Conservation (phyloP, 768 basidiomycete species). For the Mycena vitilis region DNA sequence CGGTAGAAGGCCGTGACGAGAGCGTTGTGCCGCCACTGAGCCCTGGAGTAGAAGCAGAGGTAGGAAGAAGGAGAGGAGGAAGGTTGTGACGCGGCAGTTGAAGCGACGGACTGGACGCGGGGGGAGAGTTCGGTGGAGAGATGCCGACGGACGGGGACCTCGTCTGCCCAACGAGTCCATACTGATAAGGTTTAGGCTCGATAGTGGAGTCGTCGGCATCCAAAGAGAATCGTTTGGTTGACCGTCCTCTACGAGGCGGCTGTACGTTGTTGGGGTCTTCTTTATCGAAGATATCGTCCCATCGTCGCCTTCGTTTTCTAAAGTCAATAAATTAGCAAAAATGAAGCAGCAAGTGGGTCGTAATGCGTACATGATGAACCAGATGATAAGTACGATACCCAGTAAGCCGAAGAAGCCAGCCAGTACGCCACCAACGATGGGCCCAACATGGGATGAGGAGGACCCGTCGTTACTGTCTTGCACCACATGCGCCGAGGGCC, state of each 20-base stretch:
- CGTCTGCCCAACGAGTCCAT: slow-evolving; percentile 68
- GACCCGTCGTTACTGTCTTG: slow-evolving; percentile 30
- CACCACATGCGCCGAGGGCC: slow-evolving; percentile 33
- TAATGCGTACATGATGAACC: slow-evolving; percentile 61
- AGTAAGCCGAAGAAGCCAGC: slow-evolving; percentile 67
- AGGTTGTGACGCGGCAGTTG: slow-evolving; percentile 40
- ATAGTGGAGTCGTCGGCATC: slow-evolving; percentile 34
- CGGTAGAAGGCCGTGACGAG: slow-evolving; percentile 59
- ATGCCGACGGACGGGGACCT: slow-evolving; percentile 50
- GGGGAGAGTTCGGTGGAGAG: slow-evolving; percentile 45
- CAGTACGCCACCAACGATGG: slow-evolving; percentile 65
- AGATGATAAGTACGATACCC: slow-evolving; percentile 56
- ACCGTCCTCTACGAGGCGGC: slow-evolving; percentile 31
- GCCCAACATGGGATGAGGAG: slow-evolving; percentile 49
- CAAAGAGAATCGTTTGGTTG: slow-evolving; percentile 45
- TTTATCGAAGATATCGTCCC: slow-evolving; percentile 66
- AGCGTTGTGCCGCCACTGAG: slow-evolving; percentile 38
- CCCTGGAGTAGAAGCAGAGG: slow-evolving; percentile 40
- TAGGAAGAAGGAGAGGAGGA: slow-evolving; percentile 44
- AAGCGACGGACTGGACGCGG: slow-evolving; percentile 26
- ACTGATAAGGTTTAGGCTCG: slow-evolving; percentile 69
- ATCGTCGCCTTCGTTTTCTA: slow-evolving; percentile 59
- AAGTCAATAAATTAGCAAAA: slow-evolving; percentile 27
- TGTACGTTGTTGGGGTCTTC: slow-evolving; percentile 41
- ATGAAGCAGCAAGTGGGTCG: slow-evolving; percentile 13